Conservation (phyloP, 495 filamentous ascomycete genomes). For the Hypoxylon intermedium region DNA sequence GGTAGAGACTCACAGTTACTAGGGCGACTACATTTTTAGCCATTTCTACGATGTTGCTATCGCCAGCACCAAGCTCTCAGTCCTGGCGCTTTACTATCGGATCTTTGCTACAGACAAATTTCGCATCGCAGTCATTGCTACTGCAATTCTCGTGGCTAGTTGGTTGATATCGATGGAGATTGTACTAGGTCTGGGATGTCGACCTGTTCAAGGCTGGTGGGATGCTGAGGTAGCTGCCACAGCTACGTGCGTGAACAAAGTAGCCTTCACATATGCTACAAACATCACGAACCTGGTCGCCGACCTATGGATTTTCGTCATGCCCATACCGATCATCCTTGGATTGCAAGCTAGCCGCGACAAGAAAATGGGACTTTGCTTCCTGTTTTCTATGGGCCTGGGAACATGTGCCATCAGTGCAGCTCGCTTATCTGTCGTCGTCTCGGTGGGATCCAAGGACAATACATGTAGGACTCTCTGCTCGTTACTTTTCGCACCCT, state of each 20-base stretch:
- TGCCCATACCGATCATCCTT: conserved; percentile 48
- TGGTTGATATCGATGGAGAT: conserved; percentile 43
- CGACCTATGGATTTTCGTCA: conserved; percentile 50
- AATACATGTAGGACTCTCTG: conserved; percentile 46
- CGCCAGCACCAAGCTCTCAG: conserved; percentile 42
- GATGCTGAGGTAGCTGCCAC: conserved; percentile 19
- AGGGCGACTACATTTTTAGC: conserved; percentile 44
- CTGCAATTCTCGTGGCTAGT: conserved; percentile 22
- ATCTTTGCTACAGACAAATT: conserved; percentile 33
- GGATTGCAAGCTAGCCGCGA: conserved; percentile 39
- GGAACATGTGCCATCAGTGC: conserved; percentile 51
- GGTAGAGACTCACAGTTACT: background rate
- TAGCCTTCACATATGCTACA: conserved; percentile 47
- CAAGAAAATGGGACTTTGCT: conserved; percentile 48
- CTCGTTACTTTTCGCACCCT: background rate
- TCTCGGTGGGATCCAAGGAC: conserved; percentile 50
- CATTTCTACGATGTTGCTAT: conserved; percentile 44
- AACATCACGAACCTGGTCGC: conserved; percentile 48
- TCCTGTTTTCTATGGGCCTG: conserved; percentile 52
- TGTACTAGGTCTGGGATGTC: conserved; percentile 40
- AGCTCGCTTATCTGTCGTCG: conserved; percentile 48
- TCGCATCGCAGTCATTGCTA: conserved; percentile 21
- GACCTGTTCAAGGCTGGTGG: conserved; percentile 48
- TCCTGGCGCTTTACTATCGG: conserved; percentile 40
- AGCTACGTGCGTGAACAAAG: conserved; percentile 45